Evolutionary conservation across 805 yeast genomes (phyloP), one percentile per base, ranked within the genome.

Genomic region (Myxozyma sirexii): DNA sequence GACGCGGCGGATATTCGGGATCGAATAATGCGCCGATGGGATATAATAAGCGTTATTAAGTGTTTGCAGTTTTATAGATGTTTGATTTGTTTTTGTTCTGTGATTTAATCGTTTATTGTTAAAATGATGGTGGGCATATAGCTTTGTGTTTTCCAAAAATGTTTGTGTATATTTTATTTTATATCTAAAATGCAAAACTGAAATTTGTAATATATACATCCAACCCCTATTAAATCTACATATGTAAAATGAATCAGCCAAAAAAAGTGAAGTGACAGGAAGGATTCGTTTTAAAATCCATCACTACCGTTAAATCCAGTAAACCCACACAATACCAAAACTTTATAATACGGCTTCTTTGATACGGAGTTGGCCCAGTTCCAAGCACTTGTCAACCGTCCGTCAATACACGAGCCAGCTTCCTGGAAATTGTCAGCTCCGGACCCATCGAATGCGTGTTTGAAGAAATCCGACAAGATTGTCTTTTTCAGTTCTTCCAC

Each of bases 401-500:
- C 96, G 71, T 88, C 96, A 51, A 88, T 88, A 74, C 96, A 88
- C 1, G 89, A 84, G 1, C 96, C 96, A 31, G 91, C 89, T 79
- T 87, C 87, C 70, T 85, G 87, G 71, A 86, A 88, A 71, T 88
- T 88, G 69, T 87, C 90, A 8, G 92, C 91, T 49, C 96, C 96
- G 8, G 90, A 84, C 1, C 94, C 90, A 70, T 85, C 88, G 70
- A 85, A 80, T 3, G 81, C 83, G 60, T 78, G 81, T 54, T 75
- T 75, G 69, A 80, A 80, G 66, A 79, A 80, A 76, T 79, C 82
- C 54, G 77, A 69, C 21, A 79, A 67, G 38, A 79, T 76, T 8
- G 67, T 64, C 52, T 68, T 72, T 67, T 84, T 79, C 59, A 88
- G 73, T n/a, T 77, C 80, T 29, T 81, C 82, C 1, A 80, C 76